A percentile compares a stretch with the other conserved stretches of the same genome.
These are phyloP conservation scores for Exophiala viscosa DNA, from an alignment of 2,329 filamentous ascomycete species.

Conservation along the genomic window DNA sequence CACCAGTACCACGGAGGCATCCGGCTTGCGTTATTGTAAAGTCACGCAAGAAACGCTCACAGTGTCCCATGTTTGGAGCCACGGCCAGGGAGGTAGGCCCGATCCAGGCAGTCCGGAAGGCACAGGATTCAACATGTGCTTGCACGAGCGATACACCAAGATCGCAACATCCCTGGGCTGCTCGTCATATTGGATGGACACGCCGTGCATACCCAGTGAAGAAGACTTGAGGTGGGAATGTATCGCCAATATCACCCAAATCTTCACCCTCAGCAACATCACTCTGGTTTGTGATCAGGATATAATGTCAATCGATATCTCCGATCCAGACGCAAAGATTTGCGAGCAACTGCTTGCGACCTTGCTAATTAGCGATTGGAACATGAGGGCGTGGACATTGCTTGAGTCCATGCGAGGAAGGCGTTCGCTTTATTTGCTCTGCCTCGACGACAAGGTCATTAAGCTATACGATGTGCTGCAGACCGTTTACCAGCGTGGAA, in stretches of 20 bases:
- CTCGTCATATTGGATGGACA: conserved; percentile 34
- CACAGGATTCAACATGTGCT: conserved; percentile 22
- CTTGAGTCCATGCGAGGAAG: conserved; percentile 24
- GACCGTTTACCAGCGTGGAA: conserved; percentile 1
- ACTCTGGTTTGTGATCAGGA: conserved; percentile 29
- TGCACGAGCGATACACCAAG: conserved; percentile 27
- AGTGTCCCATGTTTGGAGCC: conserved; percentile 13
- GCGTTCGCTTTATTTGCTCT: conserved; percentile 4
- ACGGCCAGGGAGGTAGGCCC: conserved; percentile 13
- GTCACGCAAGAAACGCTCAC: conserved; percentile 2
- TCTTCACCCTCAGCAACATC: conserved; percentile 26
- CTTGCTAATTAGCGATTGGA: conserved; percentile 30
- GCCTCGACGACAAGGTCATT: conserved; percentile 9
- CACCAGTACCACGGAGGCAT: neutral
- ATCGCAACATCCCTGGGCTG: conserved; percentile 26
- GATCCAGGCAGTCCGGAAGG: conserved; percentile 4
- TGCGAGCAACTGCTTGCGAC: conserved; percentile 25
- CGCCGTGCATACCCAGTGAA: conserved; percentile 30
- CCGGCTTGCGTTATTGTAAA: conserved; percentile 1
- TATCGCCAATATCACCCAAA: conserved; percentile 28
- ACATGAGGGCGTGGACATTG: conserved; percentile 30
- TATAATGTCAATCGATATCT: conserved; percentile 30
- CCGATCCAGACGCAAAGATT: conserved; percentile 8
- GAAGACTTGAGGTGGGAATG: conserved; percentile 27
- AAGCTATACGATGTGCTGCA: conserved; percentile 4